A percentile compares a stretch with the other conserved stretches of the same genome.
These are phyloP conservation scores for Leptosphaerulina australis DNA, from an alignment of 2,329 filamentous ascomycete genomes.

Conservation along the genomic window DNA sequence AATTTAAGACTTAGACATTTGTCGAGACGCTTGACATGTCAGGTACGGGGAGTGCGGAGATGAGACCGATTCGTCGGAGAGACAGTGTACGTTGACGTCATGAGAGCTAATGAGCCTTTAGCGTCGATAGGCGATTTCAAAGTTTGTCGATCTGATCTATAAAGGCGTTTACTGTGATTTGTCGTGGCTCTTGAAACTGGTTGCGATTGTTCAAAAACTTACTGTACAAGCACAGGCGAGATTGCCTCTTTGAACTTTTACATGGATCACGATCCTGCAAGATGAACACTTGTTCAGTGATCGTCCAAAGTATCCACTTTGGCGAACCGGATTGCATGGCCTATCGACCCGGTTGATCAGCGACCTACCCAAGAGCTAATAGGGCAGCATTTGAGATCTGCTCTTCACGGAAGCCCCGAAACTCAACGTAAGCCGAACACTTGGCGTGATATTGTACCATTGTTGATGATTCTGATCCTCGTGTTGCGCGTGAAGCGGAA, in stretches of 20 bases:
- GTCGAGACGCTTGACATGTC: constrained; percentile 10
- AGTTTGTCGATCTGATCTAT: constrained; percentile 10
- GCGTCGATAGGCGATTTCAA: constrained; percentile 8
- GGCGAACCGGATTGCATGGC: not conserved
- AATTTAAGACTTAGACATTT: not conserved
- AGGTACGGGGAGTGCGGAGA: constrained; percentile 17
- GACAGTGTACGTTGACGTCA: constrained; percentile 8
- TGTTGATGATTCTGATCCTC: not conserved
- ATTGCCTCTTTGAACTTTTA: not conserved
- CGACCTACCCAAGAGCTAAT: too few species aligned
- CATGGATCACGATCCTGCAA: constrained; percentile 8
- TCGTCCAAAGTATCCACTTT: not conserved
- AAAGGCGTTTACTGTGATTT: too few species aligned
- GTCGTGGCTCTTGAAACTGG: not conserved
- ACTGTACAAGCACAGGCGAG: not conserved
- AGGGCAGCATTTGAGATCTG: not conserved
- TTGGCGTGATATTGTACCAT: not conserved
- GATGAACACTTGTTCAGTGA: constrained; percentile 13
- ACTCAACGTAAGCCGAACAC: not conserved
- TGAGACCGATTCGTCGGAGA: constrained; percentile 3
- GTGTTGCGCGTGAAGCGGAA: not conserved
- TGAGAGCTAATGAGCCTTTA: constrained; percentile 5
- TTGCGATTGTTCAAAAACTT: constrained; percentile 1
- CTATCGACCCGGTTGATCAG: constrained; percentile 9
- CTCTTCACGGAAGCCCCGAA: constrained; percentile 4